Percentiles rank a stretch among this genome's conserved stretches.
Evolutionary conservation across 2,329 filamentous ascomycete species (phyloP).

Genomic region (Dothistroma septosporum): DNA sequence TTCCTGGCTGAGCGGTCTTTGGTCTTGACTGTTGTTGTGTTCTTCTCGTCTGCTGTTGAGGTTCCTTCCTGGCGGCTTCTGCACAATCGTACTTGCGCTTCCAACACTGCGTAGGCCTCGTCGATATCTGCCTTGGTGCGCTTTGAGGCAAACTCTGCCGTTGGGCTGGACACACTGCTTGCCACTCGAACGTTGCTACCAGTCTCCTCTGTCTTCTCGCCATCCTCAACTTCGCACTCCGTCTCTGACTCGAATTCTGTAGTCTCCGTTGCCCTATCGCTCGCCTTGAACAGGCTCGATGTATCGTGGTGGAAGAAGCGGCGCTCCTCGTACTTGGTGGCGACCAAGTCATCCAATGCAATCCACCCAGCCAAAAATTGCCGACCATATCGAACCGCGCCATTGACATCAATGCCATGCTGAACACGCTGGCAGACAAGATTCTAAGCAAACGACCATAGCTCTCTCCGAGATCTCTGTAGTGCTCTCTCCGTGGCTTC

Average conservation of each 20-base stretch:
- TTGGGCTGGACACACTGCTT: too few relatives aligned
- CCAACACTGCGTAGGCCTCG: too few relatives aligned
- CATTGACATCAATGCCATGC: not conserved
- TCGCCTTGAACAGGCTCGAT: not conserved
- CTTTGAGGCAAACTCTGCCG: too few relatives aligned
- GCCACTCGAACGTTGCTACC: too few relatives aligned
- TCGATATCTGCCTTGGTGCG: too few relatives aligned
- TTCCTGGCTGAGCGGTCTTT: too few relatives aligned
- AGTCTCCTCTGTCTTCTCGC: not conserved
- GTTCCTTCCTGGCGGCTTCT: too few relatives aligned
- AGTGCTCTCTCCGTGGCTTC: not conserved
- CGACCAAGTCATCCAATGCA: not conserved
- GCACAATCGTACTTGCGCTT: too few relatives aligned
- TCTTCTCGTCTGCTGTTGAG: too few relatives aligned
- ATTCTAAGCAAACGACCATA: not conserved
- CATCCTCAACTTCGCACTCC: not conserved
- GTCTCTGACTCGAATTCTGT: not conserved
- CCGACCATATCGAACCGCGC: not conserved
- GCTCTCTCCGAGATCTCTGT: not conserved
- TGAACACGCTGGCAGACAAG: not conserved
- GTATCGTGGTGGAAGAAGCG: not conserved
- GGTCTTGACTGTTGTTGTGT: too few relatives aligned
- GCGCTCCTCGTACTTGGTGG: not conserved
- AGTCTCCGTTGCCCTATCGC: not conserved
- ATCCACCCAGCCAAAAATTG: not conserved